phyloP scores from a whole-genome alignment of 2,329 filamentous ascomycete species.

The Geosmithia putterillii region DNA sequence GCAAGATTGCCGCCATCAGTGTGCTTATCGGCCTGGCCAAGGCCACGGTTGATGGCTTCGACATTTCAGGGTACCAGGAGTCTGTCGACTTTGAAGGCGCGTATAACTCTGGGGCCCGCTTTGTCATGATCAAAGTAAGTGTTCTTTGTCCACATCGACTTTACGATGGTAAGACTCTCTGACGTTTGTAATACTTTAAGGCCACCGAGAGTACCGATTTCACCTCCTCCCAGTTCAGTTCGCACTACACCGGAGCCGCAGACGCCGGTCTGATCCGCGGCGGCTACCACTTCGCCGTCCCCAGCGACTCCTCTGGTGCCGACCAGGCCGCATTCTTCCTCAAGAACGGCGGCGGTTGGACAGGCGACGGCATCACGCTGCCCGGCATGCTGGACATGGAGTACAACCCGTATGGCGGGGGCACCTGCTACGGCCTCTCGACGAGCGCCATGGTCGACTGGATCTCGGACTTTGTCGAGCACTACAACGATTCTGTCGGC shows the following conservation, averaged over 20 bases:
- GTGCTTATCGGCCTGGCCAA: neutral
- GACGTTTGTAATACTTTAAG: constrained; percentile 24
- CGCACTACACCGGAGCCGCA: constrained; percentile 36
- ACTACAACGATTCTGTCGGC: constrained; percentile 30
- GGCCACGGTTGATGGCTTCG: constrained; percentile 16
- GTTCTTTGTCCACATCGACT: neutral
- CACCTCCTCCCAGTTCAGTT: constrained; percentile 29
- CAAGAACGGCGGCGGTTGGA: constrained; percentile 40
- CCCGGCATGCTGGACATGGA: constrained; percentile 47
- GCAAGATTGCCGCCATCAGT: neutral
- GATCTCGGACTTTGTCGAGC: constrained; percentile 39
- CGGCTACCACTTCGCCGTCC: constrained; percentile 43
- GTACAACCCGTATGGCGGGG: constrained; percentile 15
- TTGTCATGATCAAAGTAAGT: constrained; percentile 30
- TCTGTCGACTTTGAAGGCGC: constrained; percentile 23
- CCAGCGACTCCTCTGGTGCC: constrained; percentile 26
- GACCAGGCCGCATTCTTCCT: constrained; percentile 39
- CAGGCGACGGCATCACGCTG: constrained; percentile 37
- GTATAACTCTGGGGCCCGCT: constrained; percentile 24
- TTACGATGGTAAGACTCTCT: too few species aligned
- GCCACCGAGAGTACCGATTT: constrained; percentile 39
- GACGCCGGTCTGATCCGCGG: constrained; percentile 39
- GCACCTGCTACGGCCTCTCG: constrained; percentile 31
- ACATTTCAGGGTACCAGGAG: constrained; percentile 27
- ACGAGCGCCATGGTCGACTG: constrained; percentile 33